Base-by-base conservation (phyloP, 176 grass and related monocot genomes). In the Lolium perenne region DNA sequence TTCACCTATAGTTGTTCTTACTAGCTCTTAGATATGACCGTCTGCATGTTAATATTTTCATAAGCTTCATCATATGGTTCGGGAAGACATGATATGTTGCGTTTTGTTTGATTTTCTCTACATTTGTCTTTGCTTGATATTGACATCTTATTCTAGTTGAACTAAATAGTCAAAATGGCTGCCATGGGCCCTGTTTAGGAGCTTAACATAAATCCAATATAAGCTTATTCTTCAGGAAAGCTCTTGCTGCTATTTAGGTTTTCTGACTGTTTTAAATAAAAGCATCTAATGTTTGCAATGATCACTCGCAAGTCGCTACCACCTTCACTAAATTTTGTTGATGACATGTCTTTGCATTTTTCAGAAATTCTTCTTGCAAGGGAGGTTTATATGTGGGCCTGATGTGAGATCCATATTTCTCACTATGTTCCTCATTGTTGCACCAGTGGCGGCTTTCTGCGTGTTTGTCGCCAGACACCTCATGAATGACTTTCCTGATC, bases 361-460 rank as follows among this genome's bases (percentile, higher is more conserved):
- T 53, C 88, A 98, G 96, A 86, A 88, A 82, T 98, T 98, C 84
- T 86, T 98, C 82, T 91, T 98, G 85, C 88, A 89, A 91, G 96
- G 96, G 85, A 95, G 96, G 83, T 94, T 98, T 86, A 95, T 98
- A 86, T 98, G 94, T 94, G 96, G 96, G 57, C 96, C 96, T 54
- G 96, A 98, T 86, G 93, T 81, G 81, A 90, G 93, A 80, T 98
- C 96, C 38, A 70, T 98, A 66, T 98, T 98, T 92, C 88, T 95
- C 79, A 98, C 96, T n/a, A 88, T 98, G 79, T 95, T 88, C 73
- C 96, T 98, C 65, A 87, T 98, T 71, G 68, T 92, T 43, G 88
- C 86, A 89, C 96, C 93, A 41, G 92, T 95, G 79, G 86, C 87
- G 55, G 18, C 66, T 55, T 98, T 98, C 76, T 98, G 96, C 82